Evolutionary conservation across 495 filamentous ascomycete genomes (phyloP).

Genomic region (Halenospora varia): DNA sequence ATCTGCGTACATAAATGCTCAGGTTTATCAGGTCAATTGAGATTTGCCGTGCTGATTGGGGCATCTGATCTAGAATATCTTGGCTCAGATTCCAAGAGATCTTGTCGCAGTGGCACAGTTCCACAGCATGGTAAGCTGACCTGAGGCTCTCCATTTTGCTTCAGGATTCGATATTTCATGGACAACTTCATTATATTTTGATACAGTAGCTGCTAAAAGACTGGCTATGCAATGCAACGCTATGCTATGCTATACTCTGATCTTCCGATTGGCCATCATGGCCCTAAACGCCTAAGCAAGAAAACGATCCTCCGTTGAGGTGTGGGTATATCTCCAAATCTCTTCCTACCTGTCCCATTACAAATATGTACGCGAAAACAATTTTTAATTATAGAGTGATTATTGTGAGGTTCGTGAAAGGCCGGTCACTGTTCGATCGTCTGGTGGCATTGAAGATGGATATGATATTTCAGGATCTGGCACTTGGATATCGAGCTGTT

Average conservation of each 20-base stretch:
- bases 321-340: background rate
- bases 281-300: background rate
- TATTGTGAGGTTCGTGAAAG: constrained; percentile 3
- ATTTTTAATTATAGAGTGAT: background rate
- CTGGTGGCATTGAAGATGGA: constrained; percentile 8
- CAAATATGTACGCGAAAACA: background rate
- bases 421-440: constrained; percentile 7
- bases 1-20: background rate
- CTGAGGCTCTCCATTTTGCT: background rate
- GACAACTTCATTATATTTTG: background rate
- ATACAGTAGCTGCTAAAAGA: background rate
- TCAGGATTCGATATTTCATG: no score
- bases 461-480: constrained; percentile 67
- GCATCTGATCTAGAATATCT: no score
- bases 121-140: background rate
- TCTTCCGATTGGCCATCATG: background rate
- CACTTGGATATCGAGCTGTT: constrained; percentile 75
- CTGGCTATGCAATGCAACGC: constrained; percentile 3
- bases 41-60: no score
- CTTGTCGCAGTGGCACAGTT: no score
- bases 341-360: background rate
- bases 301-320: background rate
- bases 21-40: background rate
- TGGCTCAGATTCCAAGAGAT: no score
- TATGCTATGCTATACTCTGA: background rate